Base-by-base conservation (phyloP, 129 eudicot species). In the Smallanthus sonchifolius region DNA sequence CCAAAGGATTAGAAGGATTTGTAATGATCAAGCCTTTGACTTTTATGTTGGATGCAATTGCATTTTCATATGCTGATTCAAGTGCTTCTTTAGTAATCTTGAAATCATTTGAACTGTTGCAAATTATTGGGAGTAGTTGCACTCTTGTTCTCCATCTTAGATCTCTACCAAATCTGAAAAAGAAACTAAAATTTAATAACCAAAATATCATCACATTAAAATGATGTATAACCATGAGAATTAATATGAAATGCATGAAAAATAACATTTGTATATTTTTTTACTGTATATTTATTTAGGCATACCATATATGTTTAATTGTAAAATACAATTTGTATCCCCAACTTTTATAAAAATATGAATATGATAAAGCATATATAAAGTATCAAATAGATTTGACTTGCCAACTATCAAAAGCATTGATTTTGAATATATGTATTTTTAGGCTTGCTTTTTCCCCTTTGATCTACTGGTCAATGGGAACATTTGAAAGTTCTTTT, bases 1-100 rank as follows among this genome's bases (percentile, higher is more conserved):
- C 98, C 15, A 89, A 60, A 37, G 98, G 96, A 55, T 92, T 92
- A 4, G 98, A 92, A 7, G 98, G 98, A 75, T 92, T 92, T 30
- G 88, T 70, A 15, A 92, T 14, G 51, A 92, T 77, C 70, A 92
- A 36, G 49, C 98, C 98, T 62, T 87, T 89, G n/a, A 92, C 86
- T 59, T 69, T 84, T 64, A 82, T 84, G 55, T 86, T 81, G 38
- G 89, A 56, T 56, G 82, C 42, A 24, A 49, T 64, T 69, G 98
- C 98, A 11, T 81, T 63, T 14, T 79, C 75, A 3, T 85, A 86
- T 2, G 98, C 88, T 0, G 67, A 72, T 74, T 87, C 87, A 6
- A 92, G 82, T 62, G 91, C 86, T 69, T 75, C 62, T 77, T 74
- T 70, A 34, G 98, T 89, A 34, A 87, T 84, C 74, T 71, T 55